Percentiles rank a stretch among this genome's conserved stretches.
phyloP scores from a whole-genome alignment of 768 basidiomycete species.

The Macrolepiota dolichaula region DNA sequence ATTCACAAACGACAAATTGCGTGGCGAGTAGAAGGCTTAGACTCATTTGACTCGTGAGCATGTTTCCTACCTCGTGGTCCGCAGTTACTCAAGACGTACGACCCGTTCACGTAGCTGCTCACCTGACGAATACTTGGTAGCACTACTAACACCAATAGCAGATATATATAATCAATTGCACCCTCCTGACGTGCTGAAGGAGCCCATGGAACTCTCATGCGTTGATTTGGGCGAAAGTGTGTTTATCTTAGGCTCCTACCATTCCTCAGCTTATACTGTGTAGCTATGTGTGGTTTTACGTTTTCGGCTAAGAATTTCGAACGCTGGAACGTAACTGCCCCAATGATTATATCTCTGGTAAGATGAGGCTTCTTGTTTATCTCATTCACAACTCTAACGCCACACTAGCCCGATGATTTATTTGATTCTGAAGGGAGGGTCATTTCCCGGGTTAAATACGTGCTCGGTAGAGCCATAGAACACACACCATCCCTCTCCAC shows the following conservation, averaged over 20 bases:
- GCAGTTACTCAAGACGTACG: not conserved
- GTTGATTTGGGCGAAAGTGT: constrained; percentile 16
- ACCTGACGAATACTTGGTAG: constrained; percentile 14
- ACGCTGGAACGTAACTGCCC: constrained; percentile 2
- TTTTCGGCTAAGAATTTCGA: constrained; percentile 12
- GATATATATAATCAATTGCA: constrained; percentile 19
- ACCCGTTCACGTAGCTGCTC: not conserved
- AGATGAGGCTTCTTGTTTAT: not conserved
- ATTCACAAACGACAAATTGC: constrained; percentile 17
- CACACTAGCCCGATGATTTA: not conserved
- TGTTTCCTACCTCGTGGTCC: too few relatives aligned
- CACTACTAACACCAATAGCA: constrained; percentile 11
- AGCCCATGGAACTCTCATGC: constrained; percentile 13
- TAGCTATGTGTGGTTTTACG: constrained; percentile 11
- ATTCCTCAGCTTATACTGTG: not conserved
- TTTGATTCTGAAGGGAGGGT: constrained; percentile 6
- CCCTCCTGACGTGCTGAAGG: constrained; percentile 10
- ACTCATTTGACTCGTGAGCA: constrained; percentile 4
- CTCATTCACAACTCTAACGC: not conserved
- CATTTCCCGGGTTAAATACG: constrained; percentile 1
- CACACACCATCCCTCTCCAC: not conserved
- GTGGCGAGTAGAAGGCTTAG: constrained; percentile 10
- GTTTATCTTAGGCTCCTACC: not conserved
- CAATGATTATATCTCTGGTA: constrained; percentile 14
- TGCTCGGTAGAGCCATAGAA: constrained; percentile 10